Conservation (phyloP, 257 asterid species). For the Penstemon barbatus region DNA sequence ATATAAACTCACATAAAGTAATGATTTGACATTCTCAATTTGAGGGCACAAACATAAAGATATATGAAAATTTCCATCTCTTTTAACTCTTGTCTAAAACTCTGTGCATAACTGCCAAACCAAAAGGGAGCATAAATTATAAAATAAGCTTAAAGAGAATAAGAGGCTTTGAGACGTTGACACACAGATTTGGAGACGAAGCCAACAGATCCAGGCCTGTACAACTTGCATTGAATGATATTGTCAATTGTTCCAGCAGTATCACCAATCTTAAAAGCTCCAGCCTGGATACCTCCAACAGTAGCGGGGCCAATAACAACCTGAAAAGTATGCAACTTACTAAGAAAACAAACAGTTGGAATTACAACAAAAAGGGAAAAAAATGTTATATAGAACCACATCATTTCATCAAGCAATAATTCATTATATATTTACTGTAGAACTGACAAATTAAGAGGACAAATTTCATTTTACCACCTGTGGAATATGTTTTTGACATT, state of each 20-base stretch:
- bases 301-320: conserved; percentile 98
- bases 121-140: not conserved
- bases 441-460: not conserved
- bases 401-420: not conserved
- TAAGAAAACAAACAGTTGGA: conserved; percentile 19
- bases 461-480: no score
- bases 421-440: not conserved
- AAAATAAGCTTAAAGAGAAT: not conserved
- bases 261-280: conserved; percentile 98
- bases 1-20: no score
- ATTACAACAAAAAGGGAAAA: not conserved
- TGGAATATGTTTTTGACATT: no score
- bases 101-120: no score
- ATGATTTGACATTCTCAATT: no score
- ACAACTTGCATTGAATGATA: conserved; percentile 86
- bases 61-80: no score
- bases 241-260: conserved; percentile 99
- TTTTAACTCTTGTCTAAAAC: no score
- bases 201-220: conserved; percentile 98
- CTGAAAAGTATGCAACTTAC: conserved; percentile 37
- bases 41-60: no score
- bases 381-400: not conserved
- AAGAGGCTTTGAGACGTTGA: conserved; percentile 26
- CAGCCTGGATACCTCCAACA: conserved; percentile 99
- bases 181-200: conserved; percentile 97